Conservation (phyloP, 768 basidiomycete species). For the Hericium coralloides region DNA sequence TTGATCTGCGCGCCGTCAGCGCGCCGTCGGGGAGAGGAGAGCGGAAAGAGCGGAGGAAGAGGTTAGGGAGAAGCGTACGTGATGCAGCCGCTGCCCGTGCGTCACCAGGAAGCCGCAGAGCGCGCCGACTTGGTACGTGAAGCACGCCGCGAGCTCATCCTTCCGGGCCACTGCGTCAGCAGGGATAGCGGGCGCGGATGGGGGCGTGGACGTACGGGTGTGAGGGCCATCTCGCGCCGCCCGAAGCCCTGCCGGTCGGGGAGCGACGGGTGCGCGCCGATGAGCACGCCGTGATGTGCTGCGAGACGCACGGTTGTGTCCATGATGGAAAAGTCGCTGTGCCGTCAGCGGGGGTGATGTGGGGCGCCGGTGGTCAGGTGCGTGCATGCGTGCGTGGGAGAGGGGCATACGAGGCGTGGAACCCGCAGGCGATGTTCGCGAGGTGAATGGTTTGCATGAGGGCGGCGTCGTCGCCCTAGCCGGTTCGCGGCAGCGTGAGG, state of each 20-base stretch:
- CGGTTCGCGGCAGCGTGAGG: too few relatives aligned
- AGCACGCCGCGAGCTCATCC: conserved; percentile 48
- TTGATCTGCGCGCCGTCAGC: conserved; percentile 39
- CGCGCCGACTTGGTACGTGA: conserved; percentile 64
- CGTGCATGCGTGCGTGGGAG: not conserved
- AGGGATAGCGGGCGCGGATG: too few relatives aligned
- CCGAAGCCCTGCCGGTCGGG: conserved; percentile 61
- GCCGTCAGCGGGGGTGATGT: too few relatives aligned
- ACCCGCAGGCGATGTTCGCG: conserved; percentile 53
- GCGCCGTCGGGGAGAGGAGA: too few relatives aligned
- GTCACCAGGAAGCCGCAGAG: conserved; percentile 48
- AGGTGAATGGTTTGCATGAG: conserved; percentile 28
- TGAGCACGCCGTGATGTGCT: too few relatives aligned
- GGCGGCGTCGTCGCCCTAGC: conserved; percentile 22
- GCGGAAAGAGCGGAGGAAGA: too few relatives aligned
- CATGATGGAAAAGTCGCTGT: conserved; percentile 63
- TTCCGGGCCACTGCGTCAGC: too few relatives aligned
- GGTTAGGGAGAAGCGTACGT: too few relatives aligned
- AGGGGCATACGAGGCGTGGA: conserved; percentile 46
- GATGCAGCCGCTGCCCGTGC: conserved; percentile 42
- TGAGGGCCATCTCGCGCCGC: conserved; percentile 45
- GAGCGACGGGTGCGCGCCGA: conserved; percentile 64
- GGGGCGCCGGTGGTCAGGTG: too few relatives aligned
- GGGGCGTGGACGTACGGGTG: conserved; percentile 43
- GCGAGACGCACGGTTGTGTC: conserved; percentile 47